A percentile compares a stretch with the other conserved stretches of the same genome.
phyloP scores from a whole-genome alignment of 257 asterid species.

The Petunia secreta region DNA sequence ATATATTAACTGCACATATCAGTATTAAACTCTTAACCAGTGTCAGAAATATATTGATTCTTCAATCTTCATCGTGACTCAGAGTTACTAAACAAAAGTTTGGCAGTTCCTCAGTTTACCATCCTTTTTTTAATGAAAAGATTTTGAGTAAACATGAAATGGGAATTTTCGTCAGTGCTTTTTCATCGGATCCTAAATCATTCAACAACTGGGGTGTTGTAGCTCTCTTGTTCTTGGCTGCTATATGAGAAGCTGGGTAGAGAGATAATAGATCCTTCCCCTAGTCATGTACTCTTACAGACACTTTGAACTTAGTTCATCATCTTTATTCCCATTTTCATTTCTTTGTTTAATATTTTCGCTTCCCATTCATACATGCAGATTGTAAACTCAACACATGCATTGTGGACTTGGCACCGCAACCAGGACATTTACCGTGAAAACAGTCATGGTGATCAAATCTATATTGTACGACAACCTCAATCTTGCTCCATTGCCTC shows the following conservation, averaged over 20 bases:
- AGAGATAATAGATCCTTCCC: constrained; percentile 1
- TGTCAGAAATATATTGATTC: background rate
- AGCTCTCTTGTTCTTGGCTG: background rate
- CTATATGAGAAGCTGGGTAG: background rate
- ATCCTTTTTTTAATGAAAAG: background rate
- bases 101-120: background rate
- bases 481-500: constrained; percentile 48
- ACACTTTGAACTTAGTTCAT: constrained; percentile 1
- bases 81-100: background rate
- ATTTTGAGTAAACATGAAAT: background rate
- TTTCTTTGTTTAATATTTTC: background rate
- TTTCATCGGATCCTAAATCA: background rate
- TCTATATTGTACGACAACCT: constrained; percentile 85
- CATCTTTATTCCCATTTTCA: background rate
- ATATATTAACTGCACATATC: too few species aligned
- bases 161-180: background rate
- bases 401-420: constrained; percentile 97
- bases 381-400: constrained; percentile 77
- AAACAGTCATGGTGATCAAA: constrained; percentile 68
- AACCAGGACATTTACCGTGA: constrained; percentile 70
- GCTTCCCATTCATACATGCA: constrained; percentile 29
- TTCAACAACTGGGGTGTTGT: background rate
- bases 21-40: background rate
- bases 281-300: background rate
- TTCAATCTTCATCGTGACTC: background rate